Evolutionary conservation across 345 rosid genomes (phyloP), one percentile per base, ranked within the genome.

Genomic region (Euclidium syriacum): DNA sequence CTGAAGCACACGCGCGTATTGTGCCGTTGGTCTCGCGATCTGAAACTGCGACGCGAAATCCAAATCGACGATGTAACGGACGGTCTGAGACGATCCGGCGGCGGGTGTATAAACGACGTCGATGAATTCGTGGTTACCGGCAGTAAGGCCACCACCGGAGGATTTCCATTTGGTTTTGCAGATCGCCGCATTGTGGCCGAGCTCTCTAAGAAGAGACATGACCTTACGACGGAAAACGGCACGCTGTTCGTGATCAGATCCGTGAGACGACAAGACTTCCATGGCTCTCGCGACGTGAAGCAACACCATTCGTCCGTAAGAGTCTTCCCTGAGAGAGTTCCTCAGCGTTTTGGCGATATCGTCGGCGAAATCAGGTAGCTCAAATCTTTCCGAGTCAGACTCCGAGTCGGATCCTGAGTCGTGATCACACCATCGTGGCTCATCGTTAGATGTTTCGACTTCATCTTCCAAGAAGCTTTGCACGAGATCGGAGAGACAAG

Each of bases 131-230:
- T 89, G 77, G 73, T 36, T 81, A 1, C 98, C 96, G 50, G 81
- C 81, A 9, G 78, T 70, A 9, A 83, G 64, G 1, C 82, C 81
- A 1, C 83, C 81, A 4, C 91, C 85, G 17, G 81, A 78, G 34
- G 94, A 61, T 10, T 71, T 78, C 98, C 98, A 92, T 51, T 78
- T 81, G 2, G 95, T 89, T 79, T 85, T 85, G 68, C 96, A 89
- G 68, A 85, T 78, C 40, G 94, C 98, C 4, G 96, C 98, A 87
- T 83, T 86, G 79, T 85, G 80, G 3, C 96, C 96, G 2, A 68
- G 51, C 22, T 86, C 88, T 38, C 85, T 76, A 16, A 92, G 77
- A 20, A 63, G 56, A 39, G 72, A 63, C 94, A 83, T 83, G 52
- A 89, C 81, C 47, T 80, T 73, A 7, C 95, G 89, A 51, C 78